These are phyloP conservation scores for Colletotrichum liaoningense DNA, from an alignment of 2,329 filamentous ascomycete genomes.

Conservation along the genomic window DNA sequence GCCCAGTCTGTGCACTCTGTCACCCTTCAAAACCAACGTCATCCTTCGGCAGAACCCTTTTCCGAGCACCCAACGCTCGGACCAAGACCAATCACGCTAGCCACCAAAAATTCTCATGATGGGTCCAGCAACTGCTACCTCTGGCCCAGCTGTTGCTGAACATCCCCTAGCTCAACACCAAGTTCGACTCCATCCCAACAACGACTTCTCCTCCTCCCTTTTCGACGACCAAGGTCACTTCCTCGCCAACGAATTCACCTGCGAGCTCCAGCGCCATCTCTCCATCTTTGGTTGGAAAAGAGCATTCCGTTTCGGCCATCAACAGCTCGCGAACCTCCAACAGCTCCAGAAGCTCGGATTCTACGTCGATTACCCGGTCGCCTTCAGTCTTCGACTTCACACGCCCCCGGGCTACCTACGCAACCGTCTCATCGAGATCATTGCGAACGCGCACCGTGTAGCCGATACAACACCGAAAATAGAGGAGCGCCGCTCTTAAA, in stretches of 20 bases:
- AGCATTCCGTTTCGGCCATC: constrained; percentile 14
- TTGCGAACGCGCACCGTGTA: not conserved
- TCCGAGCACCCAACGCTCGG: not conserved
- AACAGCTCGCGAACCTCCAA: constrained; percentile 13
- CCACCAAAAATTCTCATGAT: constrained; percentile 36
- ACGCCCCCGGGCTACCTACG: constrained; percentile 17
- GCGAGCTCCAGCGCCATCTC: constrained; percentile 13
- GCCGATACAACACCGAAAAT: not conserved
- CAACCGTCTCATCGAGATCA: constrained; percentile 10
- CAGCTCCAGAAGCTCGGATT: constrained; percentile 21
- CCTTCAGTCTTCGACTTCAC: constrained; percentile 15
- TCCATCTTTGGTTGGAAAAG: constrained; percentile 22
- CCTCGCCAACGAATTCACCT: constrained; percentile 11
- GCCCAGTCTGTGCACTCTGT: constrained; percentile 1
- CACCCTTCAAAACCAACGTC: constrained; percentile 6
- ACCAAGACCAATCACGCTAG: constrained; percentile 16
- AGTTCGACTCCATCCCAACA: constrained; percentile 24
- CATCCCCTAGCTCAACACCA: constrained; percentile 6
- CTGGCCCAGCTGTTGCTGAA: constrained; percentile 27
- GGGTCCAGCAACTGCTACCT: constrained; percentile 17
- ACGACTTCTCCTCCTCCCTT: not conserved
- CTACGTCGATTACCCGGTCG: constrained; percentile 13
- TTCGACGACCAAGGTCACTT: constrained; percentile 17
- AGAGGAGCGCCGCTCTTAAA: constrained; percentile 4
- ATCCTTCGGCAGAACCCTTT: constrained; percentile 17